These are phyloP conservation scores for Fusarium illudens DNA, from an alignment of 2,329 filamentous ascomycete species.

Conservation along the genomic window DNA sequence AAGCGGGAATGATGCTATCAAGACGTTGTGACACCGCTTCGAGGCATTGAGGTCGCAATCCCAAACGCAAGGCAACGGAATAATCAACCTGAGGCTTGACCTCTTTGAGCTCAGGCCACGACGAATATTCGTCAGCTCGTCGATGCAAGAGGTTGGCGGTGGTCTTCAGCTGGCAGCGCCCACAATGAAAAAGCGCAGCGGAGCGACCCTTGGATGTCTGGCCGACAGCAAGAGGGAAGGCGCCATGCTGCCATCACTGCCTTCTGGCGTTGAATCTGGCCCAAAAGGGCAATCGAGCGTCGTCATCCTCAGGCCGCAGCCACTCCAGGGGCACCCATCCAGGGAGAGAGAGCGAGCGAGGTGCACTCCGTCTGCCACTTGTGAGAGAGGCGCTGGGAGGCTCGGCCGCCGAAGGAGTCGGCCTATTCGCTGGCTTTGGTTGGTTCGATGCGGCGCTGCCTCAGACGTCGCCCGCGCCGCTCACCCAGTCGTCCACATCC, in stretches of 20 bases:
- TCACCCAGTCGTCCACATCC: slow-evolving; percentile 24
- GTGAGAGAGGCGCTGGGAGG: slow-evolving; percentile 12
- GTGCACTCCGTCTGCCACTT: slow-evolving; percentile 10
- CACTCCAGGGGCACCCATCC: slow-evolving; percentile 4
- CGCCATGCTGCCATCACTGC: slow-evolving; percentile 32
- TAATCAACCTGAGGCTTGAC: slow-evolving; percentile 39
- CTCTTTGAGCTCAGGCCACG: slow-evolving; percentile 40
- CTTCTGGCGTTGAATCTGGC: slow-evolving; percentile 27
- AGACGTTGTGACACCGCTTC: neutral
- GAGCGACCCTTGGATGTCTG: slow-evolving; percentile 16
- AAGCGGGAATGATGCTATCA: slow-evolving; percentile 20
- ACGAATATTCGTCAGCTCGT: slow-evolving; percentile 39
- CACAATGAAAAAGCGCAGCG: slow-evolving; percentile 24
- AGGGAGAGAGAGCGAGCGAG: slow-evolving; percentile 13
- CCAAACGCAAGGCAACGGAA: slow-evolving; percentile 21
- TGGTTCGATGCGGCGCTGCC: slow-evolving; percentile 27
- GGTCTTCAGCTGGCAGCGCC: slow-evolving; percentile 14
- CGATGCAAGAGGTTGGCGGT: slow-evolving; percentile 26
- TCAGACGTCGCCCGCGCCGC: slow-evolving; percentile 30
- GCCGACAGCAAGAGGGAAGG: neutral
- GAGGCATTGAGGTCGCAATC: slow-evolving; percentile 9
- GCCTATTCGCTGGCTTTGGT: slow-evolving; percentile 13
- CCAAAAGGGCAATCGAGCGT: slow-evolving; percentile 42
- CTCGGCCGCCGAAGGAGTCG: slow-evolving; percentile 14
- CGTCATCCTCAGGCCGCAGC: slow-evolving; percentile 46